These are phyloP conservation scores for Tilletia walkeri DNA, from an alignment of 1,284 basidiomycete species.

Conservation along the genomic window DNA sequence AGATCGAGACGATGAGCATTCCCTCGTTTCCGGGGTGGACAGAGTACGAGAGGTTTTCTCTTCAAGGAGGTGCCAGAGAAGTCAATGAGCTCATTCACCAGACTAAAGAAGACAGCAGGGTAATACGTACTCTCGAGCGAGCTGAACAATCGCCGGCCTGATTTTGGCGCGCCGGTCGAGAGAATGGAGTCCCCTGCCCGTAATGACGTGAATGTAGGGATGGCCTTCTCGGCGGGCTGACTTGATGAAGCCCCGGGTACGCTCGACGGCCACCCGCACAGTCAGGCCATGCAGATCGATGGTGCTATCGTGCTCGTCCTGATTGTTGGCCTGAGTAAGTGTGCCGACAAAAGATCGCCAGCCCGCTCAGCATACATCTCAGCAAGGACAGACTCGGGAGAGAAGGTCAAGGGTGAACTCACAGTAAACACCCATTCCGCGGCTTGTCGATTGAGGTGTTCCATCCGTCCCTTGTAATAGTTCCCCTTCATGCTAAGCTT, in stretches of 20 bases:
- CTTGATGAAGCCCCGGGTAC: slow-evolving; percentile 64
- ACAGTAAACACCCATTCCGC: slow-evolving; percentile 78
- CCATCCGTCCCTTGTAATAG: slow-evolving; percentile 74
- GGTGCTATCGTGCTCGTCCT: slow-evolving; percentile 23
- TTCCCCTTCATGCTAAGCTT: slow-evolving; percentile 79
- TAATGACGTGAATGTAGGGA: slow-evolving; percentile 74
- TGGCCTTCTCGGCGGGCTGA: slow-evolving; percentile 69
- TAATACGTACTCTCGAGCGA: slow-evolving; percentile 71
- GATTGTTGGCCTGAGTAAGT: slow-evolving; percentile 20
- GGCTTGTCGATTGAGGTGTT: slow-evolving; percentile 77
- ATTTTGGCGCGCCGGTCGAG: slow-evolving; percentile 76
- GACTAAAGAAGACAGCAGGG: too few species aligned
- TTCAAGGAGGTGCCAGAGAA: too few species aligned
- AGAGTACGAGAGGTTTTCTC: too few species aligned
- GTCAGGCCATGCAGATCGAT: slow-evolving; percentile 80
- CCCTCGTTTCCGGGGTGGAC: too few species aligned
- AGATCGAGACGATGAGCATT: too few species aligned
- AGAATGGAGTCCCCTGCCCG: slow-evolving; percentile 82
- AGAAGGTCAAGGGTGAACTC: not conserved
- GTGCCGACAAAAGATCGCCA: not conserved
- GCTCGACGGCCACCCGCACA: slow-evolving; percentile 70
- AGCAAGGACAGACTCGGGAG: not conserved
- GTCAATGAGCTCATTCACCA: too few species aligned
- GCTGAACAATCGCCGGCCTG: slow-evolving; percentile 84
- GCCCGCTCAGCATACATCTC: not conserved